Percentiles rank a stretch among this genome's conserved stretches.
phyloP scores from a whole-genome alignment of 1,284 basidiomycete genomes.

The Tranzscheliella williamsii region DNA sequence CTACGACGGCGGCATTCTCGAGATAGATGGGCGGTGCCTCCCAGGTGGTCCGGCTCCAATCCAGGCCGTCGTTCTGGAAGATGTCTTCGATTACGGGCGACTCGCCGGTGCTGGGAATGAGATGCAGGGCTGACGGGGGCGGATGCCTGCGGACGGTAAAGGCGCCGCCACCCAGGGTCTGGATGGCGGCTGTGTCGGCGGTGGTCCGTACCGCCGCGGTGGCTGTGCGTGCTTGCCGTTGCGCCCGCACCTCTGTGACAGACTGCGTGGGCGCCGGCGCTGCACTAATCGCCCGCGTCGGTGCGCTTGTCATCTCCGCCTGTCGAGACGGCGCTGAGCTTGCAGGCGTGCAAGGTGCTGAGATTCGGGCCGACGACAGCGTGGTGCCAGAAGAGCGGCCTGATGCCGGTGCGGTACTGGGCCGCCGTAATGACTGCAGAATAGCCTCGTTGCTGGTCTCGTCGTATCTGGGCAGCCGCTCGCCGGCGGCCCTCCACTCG shows the following conservation, averaged over 20 bases:
- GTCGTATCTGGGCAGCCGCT: constrained; percentile 21
- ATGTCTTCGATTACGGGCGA: constrained; percentile 30
- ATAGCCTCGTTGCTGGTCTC: constrained; percentile 28
- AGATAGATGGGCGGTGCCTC: constrained; percentile 36
- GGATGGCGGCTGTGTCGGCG: constrained; percentile 4
- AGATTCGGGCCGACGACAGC: constrained; percentile 1
- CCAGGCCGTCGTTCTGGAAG: constrained; percentile 35
- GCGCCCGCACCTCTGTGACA: no score
- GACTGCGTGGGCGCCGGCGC: constrained; percentile 9
- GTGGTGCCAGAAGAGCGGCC: constrained; percentile 1
- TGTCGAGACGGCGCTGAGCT: not conserved
- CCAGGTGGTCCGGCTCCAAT: constrained; percentile 37
- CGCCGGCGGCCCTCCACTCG: constrained; percentile 34
- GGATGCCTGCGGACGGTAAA: constrained; percentile 23
- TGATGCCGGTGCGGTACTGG: constrained; percentile 15
- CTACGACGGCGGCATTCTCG: no score
- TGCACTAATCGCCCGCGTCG: constrained; percentile 12
- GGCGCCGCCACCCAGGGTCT: constrained; percentile 11
- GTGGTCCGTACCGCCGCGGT: not conserved
- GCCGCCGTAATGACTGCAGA: constrained; percentile 16
- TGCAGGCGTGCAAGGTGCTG: no score
- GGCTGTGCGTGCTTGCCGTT: not conserved
- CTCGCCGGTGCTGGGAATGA: constrained; percentile 12
- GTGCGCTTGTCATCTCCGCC: no score
- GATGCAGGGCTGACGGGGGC: constrained; percentile 6